Percentiles rank a stretch among this genome's conserved stretches.
Conservation (phyloP, 768 basidiomycete genomes). For the Baorangia bicolor region DNA sequence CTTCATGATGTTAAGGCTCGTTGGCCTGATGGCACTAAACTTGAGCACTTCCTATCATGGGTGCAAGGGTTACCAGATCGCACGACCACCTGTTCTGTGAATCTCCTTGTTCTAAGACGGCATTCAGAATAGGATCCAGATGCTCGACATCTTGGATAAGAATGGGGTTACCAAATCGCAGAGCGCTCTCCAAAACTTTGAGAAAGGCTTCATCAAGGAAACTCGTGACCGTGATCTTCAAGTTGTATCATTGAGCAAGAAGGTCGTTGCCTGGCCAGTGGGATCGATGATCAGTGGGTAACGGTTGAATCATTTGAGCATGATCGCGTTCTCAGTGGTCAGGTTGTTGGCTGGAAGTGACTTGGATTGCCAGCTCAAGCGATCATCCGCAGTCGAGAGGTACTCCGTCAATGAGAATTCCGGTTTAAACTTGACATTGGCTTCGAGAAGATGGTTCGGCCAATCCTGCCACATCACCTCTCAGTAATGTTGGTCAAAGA, state of each 20-base stretch:
- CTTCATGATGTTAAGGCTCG: too few species aligned
- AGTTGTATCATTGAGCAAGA: conserved; percentile 93
- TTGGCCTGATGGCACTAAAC: too few species aligned
- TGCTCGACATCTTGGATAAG: conserved; percentile 98
- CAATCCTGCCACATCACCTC: conserved; percentile 97
- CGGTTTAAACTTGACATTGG: conserved; percentile 86
- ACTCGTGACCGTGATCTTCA: conserved; percentile 98
- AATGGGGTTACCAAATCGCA: conserved; percentile 96
- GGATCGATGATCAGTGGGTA: conserved; percentile 98
- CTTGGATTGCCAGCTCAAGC: conserved; percentile 93
- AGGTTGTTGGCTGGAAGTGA: conserved; percentile 94
- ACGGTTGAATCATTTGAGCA: conserved; percentile 96
- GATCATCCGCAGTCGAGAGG: conserved; percentile 94
- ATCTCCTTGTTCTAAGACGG: conserved; percentile 97
- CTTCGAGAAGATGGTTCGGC: conserved; percentile 84
- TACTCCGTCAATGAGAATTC: conserved; percentile 95
- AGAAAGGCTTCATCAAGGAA: conserved; percentile 99
- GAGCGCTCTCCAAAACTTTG: conserved; percentile 96
- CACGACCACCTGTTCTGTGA: conserved; percentile 92
- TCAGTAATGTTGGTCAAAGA: conserved; percentile 98
- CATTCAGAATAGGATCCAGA: conserved; percentile 95
- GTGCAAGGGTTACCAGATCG: conserved; percentile 90
- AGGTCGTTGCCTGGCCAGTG: conserved; percentile 94
- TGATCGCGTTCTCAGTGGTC: conserved; percentile 99
- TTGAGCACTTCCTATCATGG: too few species aligned